A percentile compares a stretch with the other conserved stretches of the same genome.
Conservation (phyloP, 179 eudicot genomes). For the Camellia oleifera region DNA sequence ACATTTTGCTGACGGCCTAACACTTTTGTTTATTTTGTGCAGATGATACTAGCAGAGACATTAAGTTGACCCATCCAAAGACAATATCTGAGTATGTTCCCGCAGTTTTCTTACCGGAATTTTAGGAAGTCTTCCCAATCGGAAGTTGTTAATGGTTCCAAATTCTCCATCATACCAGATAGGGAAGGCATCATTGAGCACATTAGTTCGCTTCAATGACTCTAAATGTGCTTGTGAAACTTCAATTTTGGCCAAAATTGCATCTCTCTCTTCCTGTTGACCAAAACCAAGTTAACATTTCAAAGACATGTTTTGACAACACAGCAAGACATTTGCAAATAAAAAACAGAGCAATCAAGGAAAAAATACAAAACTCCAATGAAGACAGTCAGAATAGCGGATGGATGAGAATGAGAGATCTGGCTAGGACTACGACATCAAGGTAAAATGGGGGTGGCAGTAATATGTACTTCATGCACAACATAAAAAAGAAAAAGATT, state of each 20-base stretch:
- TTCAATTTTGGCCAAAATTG: conserved; percentile 87
- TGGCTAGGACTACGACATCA: not conserved
- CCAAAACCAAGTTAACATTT: not conserved
- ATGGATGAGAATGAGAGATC: not conserved
- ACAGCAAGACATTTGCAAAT: not conserved
- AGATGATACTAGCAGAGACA: not conserved
- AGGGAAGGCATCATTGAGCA: conserved; percentile 89
- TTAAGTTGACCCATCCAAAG: not conserved
- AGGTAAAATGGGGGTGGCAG: not conserved
- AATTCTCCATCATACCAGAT: conserved; percentile 94
- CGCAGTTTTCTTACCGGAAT: conserved; percentile 49
- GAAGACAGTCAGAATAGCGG: not conserved
- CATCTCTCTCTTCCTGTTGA: conserved; percentile 89
- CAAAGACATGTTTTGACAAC: not conserved
- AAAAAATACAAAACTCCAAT: not conserved
- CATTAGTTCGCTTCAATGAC: conserved; percentile 81
- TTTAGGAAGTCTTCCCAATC: conserved; percentile 97
- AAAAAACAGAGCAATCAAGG: not conserved
- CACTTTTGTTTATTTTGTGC: not conserved
- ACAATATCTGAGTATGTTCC: not conserved
- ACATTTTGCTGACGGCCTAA: not conserved
- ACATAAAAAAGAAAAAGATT: not conserved
- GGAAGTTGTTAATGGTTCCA: conserved; percentile 94
- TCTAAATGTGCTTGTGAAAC: conserved; percentile 98
- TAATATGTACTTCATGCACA: not conserved